These are phyloP conservation scores for Fusarium sp. DNA, from an alignment of 2,329 filamentous ascomycete genomes.

Conservation along the genomic window DNA sequence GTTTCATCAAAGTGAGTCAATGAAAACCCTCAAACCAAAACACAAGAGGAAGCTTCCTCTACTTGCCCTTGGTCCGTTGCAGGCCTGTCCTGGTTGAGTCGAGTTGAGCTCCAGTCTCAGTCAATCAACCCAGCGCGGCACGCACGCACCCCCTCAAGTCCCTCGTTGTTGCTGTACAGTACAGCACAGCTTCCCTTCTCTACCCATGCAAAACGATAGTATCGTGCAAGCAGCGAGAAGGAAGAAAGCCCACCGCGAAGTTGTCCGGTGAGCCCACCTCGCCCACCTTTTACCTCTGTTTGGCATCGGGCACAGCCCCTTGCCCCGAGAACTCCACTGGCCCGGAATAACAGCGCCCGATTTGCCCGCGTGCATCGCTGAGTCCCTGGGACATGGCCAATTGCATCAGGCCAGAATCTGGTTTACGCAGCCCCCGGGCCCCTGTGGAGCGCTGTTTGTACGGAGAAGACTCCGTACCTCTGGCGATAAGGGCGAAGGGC, in stretches of 20 bases:
- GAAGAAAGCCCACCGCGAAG: slow-evolving; percentile 20
- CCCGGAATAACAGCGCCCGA: slow-evolving; percentile 47
- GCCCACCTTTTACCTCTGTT: slow-evolving; percentile 42
- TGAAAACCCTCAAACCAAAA: slow-evolving; percentile 22
- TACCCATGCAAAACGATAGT: slow-evolving; percentile 35
- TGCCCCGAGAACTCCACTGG: slow-evolving; percentile 50
- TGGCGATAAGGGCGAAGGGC: slow-evolving; percentile 38
- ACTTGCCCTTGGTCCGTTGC: slow-evolving; percentile 48
- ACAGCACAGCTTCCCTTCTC: slow-evolving; percentile 1
- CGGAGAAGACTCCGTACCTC: background rate
- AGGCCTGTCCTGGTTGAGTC: slow-evolving; percentile 43
- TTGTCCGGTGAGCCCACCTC: slow-evolving; percentile 48
- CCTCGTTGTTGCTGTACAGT: slow-evolving; percentile 13
- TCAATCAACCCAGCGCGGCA: slow-evolving; percentile 10
- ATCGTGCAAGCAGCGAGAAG: slow-evolving; percentile 19
- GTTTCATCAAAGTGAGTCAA: slow-evolving; percentile 25
- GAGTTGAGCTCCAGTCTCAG: slow-evolving; percentile 32
- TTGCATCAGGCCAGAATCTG: slow-evolving; percentile 52
- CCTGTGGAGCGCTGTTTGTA: slow-evolving; percentile 17
- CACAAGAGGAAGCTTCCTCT: slow-evolving; percentile 25
- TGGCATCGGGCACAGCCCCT: slow-evolving; percentile 41
- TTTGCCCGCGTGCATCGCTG: slow-evolving; percentile 46
- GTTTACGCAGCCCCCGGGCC: slow-evolving; percentile 43
- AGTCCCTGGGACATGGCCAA: slow-evolving; percentile 39
- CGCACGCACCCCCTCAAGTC: slow-evolving; percentile 13